phyloP scores from a whole-genome alignment of 2,329 filamentous ascomycete genomes.

The Ophioceras dolichostomum region DNA sequence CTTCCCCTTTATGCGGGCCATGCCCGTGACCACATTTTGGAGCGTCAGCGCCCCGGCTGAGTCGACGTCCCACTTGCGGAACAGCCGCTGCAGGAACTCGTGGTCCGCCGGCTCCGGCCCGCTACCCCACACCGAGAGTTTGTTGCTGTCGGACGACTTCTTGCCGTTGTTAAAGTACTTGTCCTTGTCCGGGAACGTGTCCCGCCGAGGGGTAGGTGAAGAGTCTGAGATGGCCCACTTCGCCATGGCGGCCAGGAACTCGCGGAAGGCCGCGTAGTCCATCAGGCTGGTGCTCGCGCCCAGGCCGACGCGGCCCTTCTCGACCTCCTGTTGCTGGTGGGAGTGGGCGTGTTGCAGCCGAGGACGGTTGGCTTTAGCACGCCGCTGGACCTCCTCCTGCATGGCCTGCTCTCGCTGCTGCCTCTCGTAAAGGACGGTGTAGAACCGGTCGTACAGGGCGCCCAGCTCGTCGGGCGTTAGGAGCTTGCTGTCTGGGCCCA shows the following conservation, averaged over 20 bases:
- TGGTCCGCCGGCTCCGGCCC: constrained; percentile 71
- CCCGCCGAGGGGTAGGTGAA: constrained; percentile 44
- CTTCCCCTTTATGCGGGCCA: constrained; percentile 85
- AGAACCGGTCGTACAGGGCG: constrained; percentile 88
- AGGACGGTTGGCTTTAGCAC: constrained; percentile 47
- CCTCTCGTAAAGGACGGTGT: constrained; percentile 80
- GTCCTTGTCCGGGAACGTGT: constrained; percentile 34
- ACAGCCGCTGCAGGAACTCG: constrained; percentile 84
- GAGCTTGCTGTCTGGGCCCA: constrained; percentile 91
- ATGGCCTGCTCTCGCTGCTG: constrained; percentile 71
- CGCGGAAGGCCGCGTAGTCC: constrained; percentile 94
- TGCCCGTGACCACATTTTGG: constrained; percentile 82
- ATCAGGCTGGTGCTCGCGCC: constrained; percentile 85
- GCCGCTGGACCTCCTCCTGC: constrained; percentile 60
- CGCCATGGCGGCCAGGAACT: constrained; percentile 80
- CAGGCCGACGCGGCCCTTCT: constrained; percentile 77
- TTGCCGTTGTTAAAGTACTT: constrained; percentile 48
- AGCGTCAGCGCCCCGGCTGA: constrained; percentile 67
- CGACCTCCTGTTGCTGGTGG: constrained; percentile 31
- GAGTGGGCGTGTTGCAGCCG: background rate
- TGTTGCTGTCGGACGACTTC: constrained; percentile 35
- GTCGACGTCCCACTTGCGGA: constrained; percentile 77
- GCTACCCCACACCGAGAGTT: constrained; percentile 39
- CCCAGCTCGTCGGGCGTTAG: constrained; percentile 76
- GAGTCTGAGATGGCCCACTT: constrained; percentile 91